A percentile compares a stretch with the other conserved stretches of the same genome.
Conservation (phyloP, 1,284 basidiomycete species). For the Fistulinella staudtii region DNA sequence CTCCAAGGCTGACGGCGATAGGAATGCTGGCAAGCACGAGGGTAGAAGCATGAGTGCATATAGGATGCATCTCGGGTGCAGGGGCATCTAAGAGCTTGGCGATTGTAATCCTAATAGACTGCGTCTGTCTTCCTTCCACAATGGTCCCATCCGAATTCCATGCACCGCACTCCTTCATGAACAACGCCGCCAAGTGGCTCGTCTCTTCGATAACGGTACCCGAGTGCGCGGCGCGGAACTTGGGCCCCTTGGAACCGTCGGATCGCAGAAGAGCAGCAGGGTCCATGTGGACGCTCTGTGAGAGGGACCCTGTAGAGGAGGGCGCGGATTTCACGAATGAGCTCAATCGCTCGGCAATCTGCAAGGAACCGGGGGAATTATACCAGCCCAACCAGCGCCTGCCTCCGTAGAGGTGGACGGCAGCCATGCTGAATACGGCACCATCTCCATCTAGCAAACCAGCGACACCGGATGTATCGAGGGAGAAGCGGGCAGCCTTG, state of each 20-base stretch:
- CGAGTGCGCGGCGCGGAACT: slow-evolving; percentile 15
- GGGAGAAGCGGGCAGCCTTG: slow-evolving; percentile 2
- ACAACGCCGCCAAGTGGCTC: slow-evolving; percentile 12
- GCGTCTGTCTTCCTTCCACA: slow-evolving; percentile 3
- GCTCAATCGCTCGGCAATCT: slow-evolving; percentile 17
- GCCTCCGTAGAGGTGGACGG: slow-evolving; percentile 19
- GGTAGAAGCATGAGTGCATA: background rate
- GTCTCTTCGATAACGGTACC: slow-evolving; percentile 21
- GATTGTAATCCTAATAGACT: slow-evolving; percentile 14
- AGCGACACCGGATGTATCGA: slow-evolving; percentile 16
- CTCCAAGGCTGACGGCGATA: slow-evolving; percentile 18
- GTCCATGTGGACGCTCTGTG: slow-evolving; percentile 12
- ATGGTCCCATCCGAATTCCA: slow-evolving; percentile 2
- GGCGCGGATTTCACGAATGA: slow-evolving; percentile 12
- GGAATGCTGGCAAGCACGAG: slow-evolving; percentile 11
- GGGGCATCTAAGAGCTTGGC: slow-evolving; percentile 12
- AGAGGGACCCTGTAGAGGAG: slow-evolving; percentile 1
- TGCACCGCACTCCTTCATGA: slow-evolving; percentile 12
- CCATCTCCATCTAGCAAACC: slow-evolving; percentile 25
- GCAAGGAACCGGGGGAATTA: slow-evolving; percentile 24
- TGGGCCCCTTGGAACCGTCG: slow-evolving; percentile 16
- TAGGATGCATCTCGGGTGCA: slow-evolving; percentile 2
- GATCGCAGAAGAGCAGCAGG: slow-evolving; percentile 14
- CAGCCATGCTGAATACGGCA: slow-evolving; percentile 23
- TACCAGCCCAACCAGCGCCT: slow-evolving; percentile 29